A percentile compares a stretch with the other conserved stretches of the same genome.
These are phyloP conservation scores for Raffaelea arxii DNA, from an alignment of 2,329 filamentous ascomycete genomes.

Conservation along the genomic window DNA sequence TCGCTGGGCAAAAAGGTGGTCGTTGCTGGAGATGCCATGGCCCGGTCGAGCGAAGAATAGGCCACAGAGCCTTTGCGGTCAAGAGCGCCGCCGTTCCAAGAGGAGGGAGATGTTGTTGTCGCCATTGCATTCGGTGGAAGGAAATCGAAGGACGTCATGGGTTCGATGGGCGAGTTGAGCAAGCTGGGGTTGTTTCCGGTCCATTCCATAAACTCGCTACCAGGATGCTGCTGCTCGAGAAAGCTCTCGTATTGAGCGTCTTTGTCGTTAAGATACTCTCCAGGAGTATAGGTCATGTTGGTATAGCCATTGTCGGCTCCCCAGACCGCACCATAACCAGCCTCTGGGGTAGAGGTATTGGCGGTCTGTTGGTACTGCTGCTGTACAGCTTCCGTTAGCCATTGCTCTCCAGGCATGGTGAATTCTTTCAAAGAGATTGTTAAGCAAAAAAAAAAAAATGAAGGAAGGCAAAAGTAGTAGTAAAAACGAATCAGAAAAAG, in stretches of 20 bases:
- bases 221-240: conserved; percentile 1
- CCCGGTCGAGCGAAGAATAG: background rate
- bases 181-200: background rate
- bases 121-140: conserved; percentile 2
- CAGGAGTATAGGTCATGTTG: conserved; percentile 6
- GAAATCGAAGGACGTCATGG: background rate
- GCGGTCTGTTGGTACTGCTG: conserved; percentile 3
- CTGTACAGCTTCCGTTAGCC: too few species aligned
- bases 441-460: too few species aligned
- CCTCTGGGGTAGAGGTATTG: background rate
- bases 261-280: conserved; percentile 10
- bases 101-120: background rate
- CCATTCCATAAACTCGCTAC: conserved; percentile 6
- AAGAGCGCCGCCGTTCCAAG: background rate
- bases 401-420: background rate
- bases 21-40: background rate
- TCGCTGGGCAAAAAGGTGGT: background rate
- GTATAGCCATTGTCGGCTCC: background rate
- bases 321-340: conserved; percentile 5
- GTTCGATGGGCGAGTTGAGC: conserved; percentile 1
- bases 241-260: conserved; percentile 5
- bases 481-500: background rate
- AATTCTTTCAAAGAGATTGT: too few species aligned
- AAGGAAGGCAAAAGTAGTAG: background rate
- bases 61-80: background rate